Evolutionary conservation across 2,329 filamentous ascomycete species (phyloP), one percentile per base, ranked within the genome.

Genomic region (Ascochyta lentis): DNA sequence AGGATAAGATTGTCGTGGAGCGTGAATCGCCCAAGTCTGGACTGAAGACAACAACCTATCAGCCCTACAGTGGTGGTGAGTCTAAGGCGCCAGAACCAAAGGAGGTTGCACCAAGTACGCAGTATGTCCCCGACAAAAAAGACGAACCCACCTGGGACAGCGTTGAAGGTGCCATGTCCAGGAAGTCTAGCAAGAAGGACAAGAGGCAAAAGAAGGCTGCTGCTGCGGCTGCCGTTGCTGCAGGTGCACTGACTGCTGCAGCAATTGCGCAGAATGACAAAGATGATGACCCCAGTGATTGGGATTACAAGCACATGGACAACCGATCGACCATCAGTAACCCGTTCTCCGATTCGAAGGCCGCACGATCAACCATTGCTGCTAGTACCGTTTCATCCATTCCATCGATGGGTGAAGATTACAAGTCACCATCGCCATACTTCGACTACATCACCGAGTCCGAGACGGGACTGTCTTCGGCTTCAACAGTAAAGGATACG

Each of bases 401-500:
- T 10, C 64, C 64, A 19, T 68, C 64, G 9, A 67, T 52, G 56
- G 47, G 46, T n/a, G 56, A 57, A 23, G 43, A 40, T 19, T 49
- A 56, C 49, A 61, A 69, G 37, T 77, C 78, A 37, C 72, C 71
- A 16, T 67, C 71, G 19, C 78, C 79, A 3, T 78, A 75, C 58
- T 75, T 74, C 34, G 76, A 79, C 31, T 76, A 76, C 6, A 74
- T 77, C 6, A 77, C 77, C 15, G 77, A 80, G 55, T 60, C 77
- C 45, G 72, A 72, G n/a, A 61, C 68, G 8, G 69, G 66, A n/a
- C 49, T 49, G 22, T 9, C 29, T 22, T 45, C 52, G 16, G 29
- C 52, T n/a, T 48, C 58, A 6, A 56, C 50, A 2, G 40, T 56
- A 12, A 72, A 63, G 56, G 71, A 61, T 49, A 64, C 54, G 24